phyloP scores from a whole-genome alignment of 257 asterid species.

The Avicennia marina region DNA sequence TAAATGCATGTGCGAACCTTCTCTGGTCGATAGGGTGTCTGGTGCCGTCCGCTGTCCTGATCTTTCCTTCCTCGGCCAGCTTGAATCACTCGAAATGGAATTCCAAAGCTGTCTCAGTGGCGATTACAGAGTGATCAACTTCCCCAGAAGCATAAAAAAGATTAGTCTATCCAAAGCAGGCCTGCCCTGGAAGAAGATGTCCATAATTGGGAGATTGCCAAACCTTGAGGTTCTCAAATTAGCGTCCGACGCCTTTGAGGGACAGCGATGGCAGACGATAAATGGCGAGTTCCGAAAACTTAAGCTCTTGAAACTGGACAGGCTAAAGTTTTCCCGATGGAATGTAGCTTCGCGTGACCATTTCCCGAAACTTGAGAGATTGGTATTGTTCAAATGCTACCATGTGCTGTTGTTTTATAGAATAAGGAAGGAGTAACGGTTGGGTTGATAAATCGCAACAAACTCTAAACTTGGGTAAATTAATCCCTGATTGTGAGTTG shows the following conservation, averaged over 20 bases:
- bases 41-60: not conserved
- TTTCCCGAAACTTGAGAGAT: conserved; percentile 12
- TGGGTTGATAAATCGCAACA: too few relatives aligned
- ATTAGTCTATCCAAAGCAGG: not conserved
- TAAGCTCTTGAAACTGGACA: conserved; percentile 6
- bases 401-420: too few relatives aligned
- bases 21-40: not conserved
- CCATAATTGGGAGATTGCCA: conserved; percentile 1
- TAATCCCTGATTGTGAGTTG: too few relatives aligned
- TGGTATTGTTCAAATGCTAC: not conserved
- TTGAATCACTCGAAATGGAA: conserved; percentile 3
- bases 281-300: conserved; percentile 8
- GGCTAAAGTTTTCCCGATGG: conserved; percentile 1
- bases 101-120: not conserved
- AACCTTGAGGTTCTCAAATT: conserved; percentile 21
- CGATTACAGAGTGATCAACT: not conserved
- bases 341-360: not conserved
- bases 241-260: conserved; percentile 3
- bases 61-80: not conserved
- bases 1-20: not conserved
- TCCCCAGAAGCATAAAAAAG: conserved; percentile 1
- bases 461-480: too few relatives aligned
- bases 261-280: not conserved
- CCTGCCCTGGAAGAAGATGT: conserved; percentile 6
- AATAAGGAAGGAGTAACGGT: too few relatives aligned